These are phyloP conservation scores for Pedinophyceae sp. DNA, from an alignment of 139 green algal species.

Conservation along the genomic window DNA sequence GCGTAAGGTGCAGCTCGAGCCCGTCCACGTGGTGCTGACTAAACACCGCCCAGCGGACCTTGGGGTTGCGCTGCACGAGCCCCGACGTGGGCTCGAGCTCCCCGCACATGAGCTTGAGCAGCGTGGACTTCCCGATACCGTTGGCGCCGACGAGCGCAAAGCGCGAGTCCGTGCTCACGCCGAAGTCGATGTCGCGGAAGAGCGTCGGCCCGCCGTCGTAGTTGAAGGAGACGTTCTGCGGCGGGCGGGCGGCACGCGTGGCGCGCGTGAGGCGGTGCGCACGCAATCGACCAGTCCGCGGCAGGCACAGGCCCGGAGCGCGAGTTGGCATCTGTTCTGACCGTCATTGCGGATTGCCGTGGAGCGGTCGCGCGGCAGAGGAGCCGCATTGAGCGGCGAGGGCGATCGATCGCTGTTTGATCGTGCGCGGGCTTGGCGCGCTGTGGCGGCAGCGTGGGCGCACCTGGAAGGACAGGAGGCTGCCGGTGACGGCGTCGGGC, in stretches of 20 bases:
- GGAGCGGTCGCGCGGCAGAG: too few relatives aligned
- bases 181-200: constrained; percentile 74
- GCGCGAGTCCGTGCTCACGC: constrained; percentile 61
- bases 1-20: constrained; percentile 71
- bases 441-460: constrained; percentile 16
- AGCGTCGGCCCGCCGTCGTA: constrained; percentile 43
- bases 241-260: constrained; percentile 4
- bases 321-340: not conserved
- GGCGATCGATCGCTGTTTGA: not conserved
- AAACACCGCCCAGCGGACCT: constrained; percentile 77
- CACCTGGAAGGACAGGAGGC: not conserved
- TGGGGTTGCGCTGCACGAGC: constrained; percentile 36
- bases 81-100: constrained; percentile 37
- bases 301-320: not conserved
- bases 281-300: not conserved
- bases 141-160: constrained; percentile 78
- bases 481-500: constrained; percentile 13
- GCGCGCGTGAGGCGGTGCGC: not conserved
- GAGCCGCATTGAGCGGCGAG: too few relatives aligned
- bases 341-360: too few relatives aligned
- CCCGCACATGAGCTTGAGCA: constrained; percentile 71
- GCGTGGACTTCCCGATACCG: constrained; percentile 70
- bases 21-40: constrained; percentile 92
- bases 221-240: constrained; percentile 54
- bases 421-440: not conserved